These are phyloP conservation scores for Aphanomyces stellatus DNA, from an alignment of 352 stramenopile genomes.

Conservation along the genomic window DNA sequence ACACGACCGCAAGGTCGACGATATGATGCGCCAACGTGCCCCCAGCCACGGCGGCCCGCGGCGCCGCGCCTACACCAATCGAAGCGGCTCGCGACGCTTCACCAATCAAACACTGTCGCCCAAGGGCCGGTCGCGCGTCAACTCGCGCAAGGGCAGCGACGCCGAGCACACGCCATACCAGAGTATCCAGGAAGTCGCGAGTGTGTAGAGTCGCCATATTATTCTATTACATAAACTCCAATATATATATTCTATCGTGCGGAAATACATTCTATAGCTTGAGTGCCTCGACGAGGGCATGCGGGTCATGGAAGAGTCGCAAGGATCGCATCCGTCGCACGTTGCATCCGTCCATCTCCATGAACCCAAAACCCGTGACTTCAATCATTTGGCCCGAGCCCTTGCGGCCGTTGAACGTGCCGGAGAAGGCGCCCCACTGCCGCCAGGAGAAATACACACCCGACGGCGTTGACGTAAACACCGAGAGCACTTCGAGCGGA, in stretches of 20 bases:
- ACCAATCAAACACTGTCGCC: constrained; percentile 15
- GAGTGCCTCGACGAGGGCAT: background rate
- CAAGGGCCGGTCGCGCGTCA: background rate
- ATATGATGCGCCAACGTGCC: background rate
- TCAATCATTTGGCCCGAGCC: constrained; percentile 51
- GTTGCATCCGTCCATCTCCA: constrained; percentile 28
- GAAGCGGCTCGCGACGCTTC: background rate
- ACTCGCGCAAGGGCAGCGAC: background rate
- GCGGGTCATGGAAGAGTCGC: constrained; percentile 6
- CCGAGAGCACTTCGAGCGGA: constrained; percentile 67
- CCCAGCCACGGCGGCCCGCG: background rate
- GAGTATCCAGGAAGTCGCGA: background rate
- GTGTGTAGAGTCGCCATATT: background rate
- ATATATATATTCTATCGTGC: background rate
- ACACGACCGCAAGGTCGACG: constrained; percentile 27
- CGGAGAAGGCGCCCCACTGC: constrained; percentile 68
- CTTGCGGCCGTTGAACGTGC: constrained; percentile 49
- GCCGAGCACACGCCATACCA: background rate
- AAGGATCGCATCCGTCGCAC: no score
- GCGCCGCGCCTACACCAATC: background rate
- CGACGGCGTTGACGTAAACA: constrained; percentile 63
- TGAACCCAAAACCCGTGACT: constrained; percentile 59
- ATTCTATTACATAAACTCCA: background rate
- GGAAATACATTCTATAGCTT: background rate
- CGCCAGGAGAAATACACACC: constrained; percentile 77